Percentiles rank a stretch among this genome's conserved stretches.
phyloP scores from a whole-genome alignment of 345 rosid species.

The Turritis glabra region DNA sequence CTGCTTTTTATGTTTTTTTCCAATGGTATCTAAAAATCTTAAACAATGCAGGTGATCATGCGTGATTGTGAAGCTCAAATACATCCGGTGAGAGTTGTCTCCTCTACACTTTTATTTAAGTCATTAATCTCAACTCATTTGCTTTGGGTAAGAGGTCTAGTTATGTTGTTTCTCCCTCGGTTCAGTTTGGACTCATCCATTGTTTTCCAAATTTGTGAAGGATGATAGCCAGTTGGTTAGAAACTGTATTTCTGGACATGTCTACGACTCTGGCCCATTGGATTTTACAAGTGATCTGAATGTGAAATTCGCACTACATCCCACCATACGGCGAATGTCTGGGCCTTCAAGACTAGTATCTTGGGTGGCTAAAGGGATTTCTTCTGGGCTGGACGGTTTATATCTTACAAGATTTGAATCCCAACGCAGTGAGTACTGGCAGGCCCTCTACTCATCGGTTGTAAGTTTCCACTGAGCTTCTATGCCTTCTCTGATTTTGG shows the following conservation, averaged over 20 bases:
- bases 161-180: neutral
- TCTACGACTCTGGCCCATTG: conserved; percentile 85
- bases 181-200: neutral
- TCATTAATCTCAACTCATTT: neutral
- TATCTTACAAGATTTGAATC: conserved; percentile 81
- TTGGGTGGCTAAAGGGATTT: conserved; percentile 75
- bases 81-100: conserved; percentile 47
- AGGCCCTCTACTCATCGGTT: conserved; percentile 66
- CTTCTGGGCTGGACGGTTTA: conserved; percentile 78
- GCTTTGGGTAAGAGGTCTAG: neutral
- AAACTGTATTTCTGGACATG: conserved; percentile 77
- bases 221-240: conserved; percentile 68
- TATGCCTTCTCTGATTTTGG: neutral
- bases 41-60: conserved; percentile 34
- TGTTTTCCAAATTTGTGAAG: conserved; percentile 39
- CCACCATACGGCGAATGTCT: conserved; percentile 67
- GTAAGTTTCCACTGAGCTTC: conserved; percentile 50
- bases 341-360: conserved; percentile 70
- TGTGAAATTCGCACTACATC: conserved; percentile 65
- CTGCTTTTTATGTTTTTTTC: conserved; percentile 15
- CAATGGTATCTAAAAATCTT: neutral
- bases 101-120: neutral
- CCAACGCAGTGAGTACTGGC: conserved; percentile 93
- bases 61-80: conserved; percentile 59
- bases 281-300: conserved; percentile 85